phyloP scores from a whole-genome alignment of 2,329 filamentous ascomycete genomes.

The Tympanopsis confertula region DNA sequence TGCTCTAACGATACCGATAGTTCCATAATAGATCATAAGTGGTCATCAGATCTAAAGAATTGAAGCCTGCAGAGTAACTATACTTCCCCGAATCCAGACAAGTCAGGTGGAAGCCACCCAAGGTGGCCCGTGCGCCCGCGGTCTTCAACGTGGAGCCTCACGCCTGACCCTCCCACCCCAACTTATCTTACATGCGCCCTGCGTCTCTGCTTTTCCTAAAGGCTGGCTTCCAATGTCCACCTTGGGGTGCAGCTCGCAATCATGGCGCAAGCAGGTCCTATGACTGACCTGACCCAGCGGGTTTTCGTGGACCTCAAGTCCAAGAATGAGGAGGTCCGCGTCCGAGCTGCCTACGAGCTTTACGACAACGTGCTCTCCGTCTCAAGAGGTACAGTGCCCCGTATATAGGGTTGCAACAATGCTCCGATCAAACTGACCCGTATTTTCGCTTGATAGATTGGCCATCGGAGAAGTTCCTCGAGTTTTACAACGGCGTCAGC shows the following conservation, averaged over 20 bases:
- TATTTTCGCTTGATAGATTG: no score
- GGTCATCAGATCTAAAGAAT: no score
- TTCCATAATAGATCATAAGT: no score
- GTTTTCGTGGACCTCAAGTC: slow-evolving; percentile 45
- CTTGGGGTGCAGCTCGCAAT: slow-evolving; percentile 19
- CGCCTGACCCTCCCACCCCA: no score
- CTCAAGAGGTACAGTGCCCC: slow-evolving; percentile 25
- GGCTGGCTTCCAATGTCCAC: slow-evolving; percentile 23
- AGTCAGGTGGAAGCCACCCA: no score
- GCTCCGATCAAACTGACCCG: neutral
- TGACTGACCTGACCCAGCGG: slow-evolving; percentile 35
- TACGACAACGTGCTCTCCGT: slow-evolving; percentile 29
- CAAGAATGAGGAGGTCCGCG: slow-evolving; percentile 35
- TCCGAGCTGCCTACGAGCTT: slow-evolving; percentile 33
- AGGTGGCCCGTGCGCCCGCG: no score
- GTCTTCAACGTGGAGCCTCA: no score
- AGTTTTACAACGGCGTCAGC: slow-evolving; percentile 57
- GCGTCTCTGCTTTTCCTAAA: slow-evolving; percentile 14
- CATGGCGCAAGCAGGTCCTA: slow-evolving; percentile 27
- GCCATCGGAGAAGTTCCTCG: slow-evolving; percentile 15
- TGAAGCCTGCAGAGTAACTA: no score
- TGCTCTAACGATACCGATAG: no score
- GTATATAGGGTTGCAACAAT: neutral
- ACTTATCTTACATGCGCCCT: slow-evolving; percentile 5
- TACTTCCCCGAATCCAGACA: no score